Conservation (phyloP, 495 filamentous ascomycete species). For the Achaetomiella virescens region DNA sequence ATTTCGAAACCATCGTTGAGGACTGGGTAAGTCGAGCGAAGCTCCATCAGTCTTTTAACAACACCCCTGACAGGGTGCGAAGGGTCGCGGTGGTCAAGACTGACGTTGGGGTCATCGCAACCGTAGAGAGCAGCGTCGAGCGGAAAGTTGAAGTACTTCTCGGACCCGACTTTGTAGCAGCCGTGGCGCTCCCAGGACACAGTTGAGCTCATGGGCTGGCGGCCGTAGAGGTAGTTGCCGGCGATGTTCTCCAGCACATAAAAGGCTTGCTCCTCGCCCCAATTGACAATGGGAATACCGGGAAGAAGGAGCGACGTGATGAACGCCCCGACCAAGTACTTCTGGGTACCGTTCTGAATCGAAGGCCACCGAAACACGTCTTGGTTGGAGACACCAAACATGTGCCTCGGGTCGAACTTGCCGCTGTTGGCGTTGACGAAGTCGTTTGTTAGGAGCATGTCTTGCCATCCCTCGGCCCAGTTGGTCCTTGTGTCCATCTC, state of each 20-base stretch:
- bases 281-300: constrained; percentile 58
- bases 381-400: constrained; percentile 65
- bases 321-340: constrained; percentile 55
- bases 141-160: constrained; percentile 34
- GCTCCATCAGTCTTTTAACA: constrained; percentile 59
- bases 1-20: constrained; percentile 60
- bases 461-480: constrained; percentile 57
- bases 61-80: constrained; percentile 42
- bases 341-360: constrained; percentile 53
- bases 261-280: constrained; percentile 67
- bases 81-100: constrained; percentile 57
- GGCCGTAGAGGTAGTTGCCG: constrained; percentile 62
- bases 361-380: constrained; percentile 71
- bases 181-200: constrained; percentile 62
- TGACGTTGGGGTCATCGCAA: constrained; percentile 63
- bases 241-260: constrained; percentile 63
- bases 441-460: constrained; percentile 58
- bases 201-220: constrained; percentile 59
- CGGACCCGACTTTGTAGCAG: constrained; percentile 61
- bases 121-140: constrained; percentile 49
- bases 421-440: constrained; percentile 61
- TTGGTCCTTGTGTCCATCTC: constrained; percentile 53
- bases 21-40: constrained; percentile 53
- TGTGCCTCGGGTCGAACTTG: constrained; percentile 61
- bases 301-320: constrained; percentile 60